A percentile compares a stretch with the other conserved stretches of the same genome.
These are phyloP conservation scores for Pleomassaria siparia DNA, from an alignment of 2,329 filamentous ascomycete genomes.

Conservation along the genomic window DNA sequence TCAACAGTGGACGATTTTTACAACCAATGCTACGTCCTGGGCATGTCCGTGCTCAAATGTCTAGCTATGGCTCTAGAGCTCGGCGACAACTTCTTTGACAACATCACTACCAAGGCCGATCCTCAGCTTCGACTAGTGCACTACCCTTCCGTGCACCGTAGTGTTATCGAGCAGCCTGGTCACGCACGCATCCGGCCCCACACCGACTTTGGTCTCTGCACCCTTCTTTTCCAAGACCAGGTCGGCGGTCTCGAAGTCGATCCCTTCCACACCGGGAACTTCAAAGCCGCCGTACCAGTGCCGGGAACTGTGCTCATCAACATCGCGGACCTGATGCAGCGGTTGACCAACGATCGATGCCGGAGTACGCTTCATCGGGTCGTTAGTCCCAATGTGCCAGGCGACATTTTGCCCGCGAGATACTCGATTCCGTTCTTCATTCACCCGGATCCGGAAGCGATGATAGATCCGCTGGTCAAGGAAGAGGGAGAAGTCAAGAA, in stretches of 20 bases:
- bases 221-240: constrained; percentile 46
- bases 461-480: constrained; percentile 43
- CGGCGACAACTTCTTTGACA: constrained; percentile 16
- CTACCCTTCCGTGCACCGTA: constrained; percentile 38
- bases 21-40: constrained; percentile 16
- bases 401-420: constrained; percentile 33
- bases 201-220: constrained; percentile 47
- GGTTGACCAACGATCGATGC: constrained; percentile 43
- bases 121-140: constrained; percentile 44
- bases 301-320: constrained; percentile 42
- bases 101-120: constrained; percentile 26
- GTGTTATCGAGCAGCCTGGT: constrained; percentile 25
- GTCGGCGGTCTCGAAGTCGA: constrained; percentile 46
- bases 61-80: constrained; percentile 28
- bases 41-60: constrained; percentile 29
- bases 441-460: constrained; percentile 39
- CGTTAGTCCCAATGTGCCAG: constrained; percentile 16
- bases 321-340: constrained; percentile 43
- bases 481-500: constrained; percentile 35
- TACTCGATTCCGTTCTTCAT: constrained; percentile 48
- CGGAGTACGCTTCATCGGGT: constrained; percentile 45
- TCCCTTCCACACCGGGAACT: constrained; percentile 27
- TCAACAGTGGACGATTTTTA: constrained; percentile 31
- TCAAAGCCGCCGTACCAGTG: constrained; percentile 32
- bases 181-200: constrained; percentile 44